These are phyloP conservation scores for Tagetes patula DNA, from an alignment of 129 eudicot species.

Conservation along the genomic window DNA sequence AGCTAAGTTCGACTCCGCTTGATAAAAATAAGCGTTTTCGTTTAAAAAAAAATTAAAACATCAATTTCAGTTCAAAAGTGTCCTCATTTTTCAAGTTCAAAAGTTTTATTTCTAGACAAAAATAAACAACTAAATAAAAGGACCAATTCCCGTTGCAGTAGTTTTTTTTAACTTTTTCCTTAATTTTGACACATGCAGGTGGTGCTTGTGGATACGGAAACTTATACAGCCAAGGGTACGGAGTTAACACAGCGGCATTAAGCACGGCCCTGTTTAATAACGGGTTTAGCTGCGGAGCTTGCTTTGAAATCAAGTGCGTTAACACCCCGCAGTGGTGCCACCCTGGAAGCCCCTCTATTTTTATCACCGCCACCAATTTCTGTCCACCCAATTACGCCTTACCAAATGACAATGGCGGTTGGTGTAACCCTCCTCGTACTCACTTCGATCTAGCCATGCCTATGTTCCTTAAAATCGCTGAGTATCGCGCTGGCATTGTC, in stretches of 20 bases:
- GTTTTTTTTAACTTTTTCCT: neutral
- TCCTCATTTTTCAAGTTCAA: no score
- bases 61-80: no score
- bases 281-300: slow-evolving; percentile 81
- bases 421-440: slow-evolving; percentile 90
- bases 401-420: slow-evolving; percentile 81
- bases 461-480: slow-evolving; percentile 80
- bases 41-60: no score
- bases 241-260: slow-evolving; percentile 84
- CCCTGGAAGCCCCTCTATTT: slow-evolving; percentile 81
- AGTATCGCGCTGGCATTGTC: slow-evolving; percentile 94
- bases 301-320: slow-evolving; percentile 73
- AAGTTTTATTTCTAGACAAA: no score
- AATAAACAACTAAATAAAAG: no score
- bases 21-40: no score
- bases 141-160: neutral
- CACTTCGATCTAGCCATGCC: slow-evolving; percentile 96
- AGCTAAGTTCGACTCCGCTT: no score
- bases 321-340: slow-evolving; percentile 73
- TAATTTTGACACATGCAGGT: slow-evolving; percentile 33
- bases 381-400: slow-evolving; percentile 79
- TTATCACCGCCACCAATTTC: slow-evolving; percentile 83
- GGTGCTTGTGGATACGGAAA: slow-evolving; percentile 95
- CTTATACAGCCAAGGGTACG: slow-evolving; percentile 89
- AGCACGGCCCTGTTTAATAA: slow-evolving; percentile 80